Evolutionary conservation across 148 eudicot species (phyloP).

Genomic region (Heliosperma pusillum): DNA sequence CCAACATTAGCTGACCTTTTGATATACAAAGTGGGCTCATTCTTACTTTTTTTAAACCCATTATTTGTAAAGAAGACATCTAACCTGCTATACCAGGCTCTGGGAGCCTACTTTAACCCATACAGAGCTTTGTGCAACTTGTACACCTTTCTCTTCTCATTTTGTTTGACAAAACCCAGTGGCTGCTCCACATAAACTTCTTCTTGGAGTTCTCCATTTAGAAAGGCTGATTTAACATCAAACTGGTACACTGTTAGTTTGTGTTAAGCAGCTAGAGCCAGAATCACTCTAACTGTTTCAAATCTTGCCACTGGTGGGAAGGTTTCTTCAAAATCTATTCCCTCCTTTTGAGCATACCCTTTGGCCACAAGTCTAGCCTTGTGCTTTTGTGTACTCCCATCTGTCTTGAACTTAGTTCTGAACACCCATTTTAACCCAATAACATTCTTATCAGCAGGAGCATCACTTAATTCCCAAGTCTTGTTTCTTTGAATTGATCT

Average conservation of each 20-base stretch:
- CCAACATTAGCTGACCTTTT: background rate
- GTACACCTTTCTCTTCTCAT: too few species aligned
- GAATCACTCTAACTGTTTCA: background rate
- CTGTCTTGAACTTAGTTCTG: background rate
- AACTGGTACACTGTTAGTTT: background rate
- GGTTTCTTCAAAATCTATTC: background rate
- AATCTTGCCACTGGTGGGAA: background rate
- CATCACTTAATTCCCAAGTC: background rate
- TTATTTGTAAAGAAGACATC: too few species aligned
- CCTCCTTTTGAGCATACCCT: background rate
- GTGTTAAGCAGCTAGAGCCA: background rate
- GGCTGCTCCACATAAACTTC: too few species aligned
- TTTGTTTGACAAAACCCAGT: too few species aligned
- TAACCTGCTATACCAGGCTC: too few species aligned
- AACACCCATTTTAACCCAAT: too few species aligned
- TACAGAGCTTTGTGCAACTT: too few species aligned
- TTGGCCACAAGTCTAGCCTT: background rate
- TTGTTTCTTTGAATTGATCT: too few species aligned
- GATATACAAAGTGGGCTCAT: too few species aligned
- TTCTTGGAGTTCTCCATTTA: too few species aligned
- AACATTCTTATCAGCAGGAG: background rate
- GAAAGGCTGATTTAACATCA: background rate
- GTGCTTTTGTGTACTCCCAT: background rate
- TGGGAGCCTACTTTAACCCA: too few species aligned
- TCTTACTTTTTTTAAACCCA: too few species aligned